These are phyloP conservation scores for Rhipidocladum racemiflorum DNA, from an alignment of 176 grass and related monocot genomes.

Conservation along the genomic window DNA sequence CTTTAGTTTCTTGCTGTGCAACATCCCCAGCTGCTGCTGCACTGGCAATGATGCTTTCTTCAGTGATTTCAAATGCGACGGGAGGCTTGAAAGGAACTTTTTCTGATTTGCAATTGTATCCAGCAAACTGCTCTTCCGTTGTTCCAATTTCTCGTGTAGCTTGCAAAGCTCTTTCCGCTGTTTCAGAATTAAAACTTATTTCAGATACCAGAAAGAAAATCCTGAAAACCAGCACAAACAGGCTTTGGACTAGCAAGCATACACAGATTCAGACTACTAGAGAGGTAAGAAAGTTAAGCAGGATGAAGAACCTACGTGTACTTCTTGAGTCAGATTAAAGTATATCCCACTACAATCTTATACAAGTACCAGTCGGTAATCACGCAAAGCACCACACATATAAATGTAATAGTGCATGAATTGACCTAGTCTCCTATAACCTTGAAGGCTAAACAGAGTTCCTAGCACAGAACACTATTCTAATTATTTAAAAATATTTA, in stretches of 20 bases:
- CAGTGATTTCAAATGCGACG: constrained; percentile 94
- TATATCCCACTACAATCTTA: background rate
- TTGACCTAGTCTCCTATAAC: background rate
- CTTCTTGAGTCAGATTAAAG: background rate
- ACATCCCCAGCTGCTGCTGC: constrained; percentile 87
- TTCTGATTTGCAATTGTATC: constrained; percentile 73
- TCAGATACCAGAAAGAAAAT: constrained; percentile 35
- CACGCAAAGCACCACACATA: background rate
- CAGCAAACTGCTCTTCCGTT: constrained; percentile 55
- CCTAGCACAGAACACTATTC: background rate
- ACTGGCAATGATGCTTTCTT: constrained; percentile 99
- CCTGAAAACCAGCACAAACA: background rate
- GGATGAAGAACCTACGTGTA: background rate
- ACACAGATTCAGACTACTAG: background rate
- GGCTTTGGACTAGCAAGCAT: background rate
- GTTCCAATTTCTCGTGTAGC: constrained; percentile 74
- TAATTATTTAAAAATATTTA: background rate
- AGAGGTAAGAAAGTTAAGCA: background rate
- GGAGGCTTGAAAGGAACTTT: constrained; percentile 91
- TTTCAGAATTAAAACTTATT: constrained; percentile 24
- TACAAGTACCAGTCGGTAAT: background rate
- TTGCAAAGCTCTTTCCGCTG: constrained; percentile 93
- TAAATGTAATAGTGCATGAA: background rate
- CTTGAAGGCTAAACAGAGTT: background rate
- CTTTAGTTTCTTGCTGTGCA: constrained; percentile 90